These are phyloP conservation scores for Pythium dissimile DNA, from an alignment of 352 stramenopile genomes.

Conservation along the genomic window DNA sequence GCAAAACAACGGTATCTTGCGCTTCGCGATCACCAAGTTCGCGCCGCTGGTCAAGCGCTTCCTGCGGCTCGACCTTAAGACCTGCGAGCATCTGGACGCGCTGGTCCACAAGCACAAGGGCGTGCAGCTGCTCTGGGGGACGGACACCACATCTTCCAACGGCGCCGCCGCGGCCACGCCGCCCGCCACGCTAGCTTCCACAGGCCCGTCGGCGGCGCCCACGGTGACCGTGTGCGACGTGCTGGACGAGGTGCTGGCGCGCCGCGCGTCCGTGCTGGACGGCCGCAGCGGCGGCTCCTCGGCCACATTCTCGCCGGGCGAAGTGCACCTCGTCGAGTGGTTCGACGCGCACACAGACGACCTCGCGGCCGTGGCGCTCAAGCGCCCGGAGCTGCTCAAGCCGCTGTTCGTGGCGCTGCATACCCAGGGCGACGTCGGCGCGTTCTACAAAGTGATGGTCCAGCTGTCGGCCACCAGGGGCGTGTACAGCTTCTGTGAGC, in stretches of 20 bases:
- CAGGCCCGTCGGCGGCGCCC: too few species aligned
- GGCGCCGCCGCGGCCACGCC: background rate
- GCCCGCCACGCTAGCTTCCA: too few species aligned
- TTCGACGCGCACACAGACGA: constrained; percentile 52
- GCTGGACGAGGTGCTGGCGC: background rate
- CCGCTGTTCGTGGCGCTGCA: constrained; percentile 68
- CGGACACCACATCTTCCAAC: background rate
- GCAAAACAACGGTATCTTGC: constrained; percentile 63
- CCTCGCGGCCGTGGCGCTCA: constrained; percentile 45
- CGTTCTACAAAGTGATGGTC: constrained; percentile 68
- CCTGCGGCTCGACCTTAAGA: constrained; percentile 52
- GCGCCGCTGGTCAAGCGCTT: constrained; percentile 61
- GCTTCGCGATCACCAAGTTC: constrained; percentile 73
- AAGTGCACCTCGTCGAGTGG: constrained; percentile 49
- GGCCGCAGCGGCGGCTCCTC: background rate
- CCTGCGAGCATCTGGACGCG: constrained; percentile 48
- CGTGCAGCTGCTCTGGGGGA: constrained; percentile 63
- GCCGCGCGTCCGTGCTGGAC: background rate
- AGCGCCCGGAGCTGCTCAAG: constrained; percentile 53
- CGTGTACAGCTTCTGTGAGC: constrained; percentile 58
- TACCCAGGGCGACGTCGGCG: constrained; percentile 33
- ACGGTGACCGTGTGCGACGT: background rate
- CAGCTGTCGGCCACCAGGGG: constrained; percentile 51
- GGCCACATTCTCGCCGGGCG: background rate
- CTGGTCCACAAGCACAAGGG: constrained; percentile 47